phyloP scores from a whole-genome alignment of 2,329 filamentous ascomycete species.

The Phyllosticta citribraziliensis region DNA sequence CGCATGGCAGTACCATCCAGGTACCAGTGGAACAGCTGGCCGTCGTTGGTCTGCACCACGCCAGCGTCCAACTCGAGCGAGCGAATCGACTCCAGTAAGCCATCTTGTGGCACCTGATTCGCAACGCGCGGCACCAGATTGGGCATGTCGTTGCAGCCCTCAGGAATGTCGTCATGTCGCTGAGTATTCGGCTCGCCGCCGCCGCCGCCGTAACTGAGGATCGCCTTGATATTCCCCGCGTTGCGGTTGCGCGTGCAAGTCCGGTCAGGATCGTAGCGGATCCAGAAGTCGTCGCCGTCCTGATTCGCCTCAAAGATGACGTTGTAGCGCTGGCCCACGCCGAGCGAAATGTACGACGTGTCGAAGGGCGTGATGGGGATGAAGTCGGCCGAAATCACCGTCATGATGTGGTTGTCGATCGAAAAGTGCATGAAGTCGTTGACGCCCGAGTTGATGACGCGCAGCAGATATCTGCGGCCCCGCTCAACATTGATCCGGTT shows the following conservation, averaged over 20 bases:
- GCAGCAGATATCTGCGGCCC: conserved; percentile 36
- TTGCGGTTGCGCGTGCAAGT: conserved; percentile 17
- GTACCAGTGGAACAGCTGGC: conserved; percentile 28
- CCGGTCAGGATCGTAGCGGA: conserved; percentile 19
- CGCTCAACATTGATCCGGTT: conserved; percentile 28
- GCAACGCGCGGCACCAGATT: conserved; percentile 22
- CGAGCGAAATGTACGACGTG: conserved; percentile 18
- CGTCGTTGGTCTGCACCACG: conserved; percentile 2
- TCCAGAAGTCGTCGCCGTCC: conserved; percentile 36
- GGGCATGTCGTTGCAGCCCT: conserved; percentile 30
- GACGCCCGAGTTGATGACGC: conserved; percentile 32
- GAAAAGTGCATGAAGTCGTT: conserved; percentile 30
- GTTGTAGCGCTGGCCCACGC: conserved; percentile 35
- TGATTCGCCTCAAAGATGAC: conserved; percentile 38
- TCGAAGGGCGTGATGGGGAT: conserved; percentile 29
- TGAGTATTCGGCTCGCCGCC: conserved; percentile 19
- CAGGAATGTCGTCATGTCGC: conserved; percentile 19
- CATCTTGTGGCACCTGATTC: neutral
- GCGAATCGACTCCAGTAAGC: conserved; percentile 8
- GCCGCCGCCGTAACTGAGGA: conserved; percentile 30
- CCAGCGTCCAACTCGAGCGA: conserved; percentile 13
- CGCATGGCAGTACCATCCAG: conserved; percentile 27
- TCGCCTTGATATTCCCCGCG: conserved; percentile 27
- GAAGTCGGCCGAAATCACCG: conserved; percentile 26
- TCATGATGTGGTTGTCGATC: conserved; percentile 28